Conservation (phyloP, 2,329 filamentous ascomycete species). For the Lecanicillium sp. region DNA sequence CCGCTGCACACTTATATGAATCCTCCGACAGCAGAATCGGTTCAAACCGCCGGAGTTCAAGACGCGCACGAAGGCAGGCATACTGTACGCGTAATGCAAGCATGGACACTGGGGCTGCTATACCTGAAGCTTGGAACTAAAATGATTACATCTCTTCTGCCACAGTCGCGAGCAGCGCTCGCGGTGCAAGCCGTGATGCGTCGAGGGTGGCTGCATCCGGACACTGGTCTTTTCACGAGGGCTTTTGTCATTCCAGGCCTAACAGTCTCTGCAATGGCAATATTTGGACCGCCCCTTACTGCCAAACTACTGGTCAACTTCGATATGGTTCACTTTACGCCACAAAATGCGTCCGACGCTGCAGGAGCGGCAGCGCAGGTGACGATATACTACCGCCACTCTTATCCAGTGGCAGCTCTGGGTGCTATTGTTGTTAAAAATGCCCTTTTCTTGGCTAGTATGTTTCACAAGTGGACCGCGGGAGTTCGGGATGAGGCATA, state of each 20-base stretch:
- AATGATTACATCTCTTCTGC: conserved; percentile 59
- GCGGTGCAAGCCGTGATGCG: conserved; percentile 69
- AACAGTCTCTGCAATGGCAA: conserved; percentile 51
- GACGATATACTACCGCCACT: conserved; percentile 42
- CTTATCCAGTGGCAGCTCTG: conserved; percentile 61
- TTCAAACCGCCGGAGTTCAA: conserved; percentile 17
- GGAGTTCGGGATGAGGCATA: conserved; percentile 92
- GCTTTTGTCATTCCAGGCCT: conserved; percentile 75
- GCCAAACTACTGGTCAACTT: conserved; percentile 31
- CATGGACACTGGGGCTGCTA: conserved; percentile 87
- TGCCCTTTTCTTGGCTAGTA: conserved; percentile 43
- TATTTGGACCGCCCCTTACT: conserved; percentile 56
- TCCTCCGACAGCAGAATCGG: conserved; percentile 21
- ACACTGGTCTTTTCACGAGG: conserved; percentile 71
- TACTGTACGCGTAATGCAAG: conserved; percentile 79
- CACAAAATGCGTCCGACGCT: conserved; percentile 10
- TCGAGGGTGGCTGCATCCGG: conserved; percentile 70
- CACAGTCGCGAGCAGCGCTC: conserved; percentile 61
- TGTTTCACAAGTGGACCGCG: conserved; percentile 69
- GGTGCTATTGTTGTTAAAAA: conserved; percentile 36
- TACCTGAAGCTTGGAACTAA: conserved; percentile 76
- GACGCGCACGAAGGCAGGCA: conserved; percentile 36
- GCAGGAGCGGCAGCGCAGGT: conserved; percentile 20
- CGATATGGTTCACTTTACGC: conserved; percentile 10
- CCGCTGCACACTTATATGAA: conserved; percentile 76